These are phyloP conservation scores for Oropetium thomaeum DNA, from an alignment of 176 grass and related monocot genomes.

Conservation along the genomic window DNA sequence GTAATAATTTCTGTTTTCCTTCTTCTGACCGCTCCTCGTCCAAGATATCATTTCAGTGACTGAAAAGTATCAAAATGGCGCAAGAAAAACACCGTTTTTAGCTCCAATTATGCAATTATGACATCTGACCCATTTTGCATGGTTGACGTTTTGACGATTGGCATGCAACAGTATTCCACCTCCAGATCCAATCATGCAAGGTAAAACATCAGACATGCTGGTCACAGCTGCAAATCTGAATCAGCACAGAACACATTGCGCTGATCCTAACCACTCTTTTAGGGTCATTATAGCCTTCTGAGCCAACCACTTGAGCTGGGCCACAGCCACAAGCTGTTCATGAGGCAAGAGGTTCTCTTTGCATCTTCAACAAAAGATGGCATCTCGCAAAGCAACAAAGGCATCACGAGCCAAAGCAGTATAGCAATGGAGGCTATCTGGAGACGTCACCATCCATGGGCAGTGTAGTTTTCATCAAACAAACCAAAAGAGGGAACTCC, in stretches of 20 bases:
- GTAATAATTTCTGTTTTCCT: neutral
- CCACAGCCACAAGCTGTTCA: conserved; percentile 30
- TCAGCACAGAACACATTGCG: conserved; percentile 30
- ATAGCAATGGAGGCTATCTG: conserved; percentile 6
- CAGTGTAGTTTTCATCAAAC: conserved; percentile 39
- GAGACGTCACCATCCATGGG: conserved; percentile 28
- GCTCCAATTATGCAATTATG: neutral
- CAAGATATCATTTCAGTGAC: conserved; percentile 22
- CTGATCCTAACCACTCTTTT: conserved; percentile 36
- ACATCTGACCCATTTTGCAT: neutral
- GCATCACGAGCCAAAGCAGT: conserved; percentile 29
- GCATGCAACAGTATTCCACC: neutral
- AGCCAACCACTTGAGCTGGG: conserved; percentile 26
- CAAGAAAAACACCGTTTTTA: neutral
- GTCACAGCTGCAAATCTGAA: conserved; percentile 35
- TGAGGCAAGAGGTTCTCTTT: conserved; percentile 19
- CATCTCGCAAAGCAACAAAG: conserved; percentile 35
- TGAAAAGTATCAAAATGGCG: conserved; percentile 2
- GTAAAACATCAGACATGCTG: neutral
- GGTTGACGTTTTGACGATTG: conserved; percentile 9
- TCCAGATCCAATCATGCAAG: conserved; percentile 14
- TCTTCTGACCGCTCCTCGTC: conserved; percentile 27
- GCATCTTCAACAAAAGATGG: conserved; percentile 42
- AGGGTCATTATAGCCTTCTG: neutral
- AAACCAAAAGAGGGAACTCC: conserved; percentile 23